phyloP scores from a whole-genome alignment of 441 rosid species.

The Syzygium malaccense region DNA sequence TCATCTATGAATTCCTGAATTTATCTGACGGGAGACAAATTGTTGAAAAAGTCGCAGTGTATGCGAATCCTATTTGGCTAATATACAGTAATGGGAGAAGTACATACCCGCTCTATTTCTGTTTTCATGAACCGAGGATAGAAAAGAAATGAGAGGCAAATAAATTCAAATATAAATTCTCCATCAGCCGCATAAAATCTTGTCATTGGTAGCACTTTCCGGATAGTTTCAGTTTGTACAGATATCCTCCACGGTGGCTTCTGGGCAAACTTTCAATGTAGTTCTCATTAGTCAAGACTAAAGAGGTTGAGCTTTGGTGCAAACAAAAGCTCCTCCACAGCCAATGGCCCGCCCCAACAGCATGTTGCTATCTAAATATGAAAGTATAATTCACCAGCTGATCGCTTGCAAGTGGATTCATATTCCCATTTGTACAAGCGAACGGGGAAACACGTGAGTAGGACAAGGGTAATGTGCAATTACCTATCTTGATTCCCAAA shows the following conservation, averaged over 20 bases:
- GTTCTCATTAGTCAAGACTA: conserved; percentile 21
- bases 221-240: background rate
- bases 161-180: background rate
- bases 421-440: conserved; percentile 9
- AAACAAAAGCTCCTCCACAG: conserved; percentile 88
- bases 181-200: background rate
- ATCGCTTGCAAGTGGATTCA: conserved; percentile 38
- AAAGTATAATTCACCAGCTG: conserved; percentile 86
- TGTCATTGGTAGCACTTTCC: background rate
- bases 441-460: background rate
- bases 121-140: background rate
- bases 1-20: background rate
- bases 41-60: background rate
- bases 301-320: conserved; percentile 77
- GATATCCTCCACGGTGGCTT: background rate
- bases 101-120: background rate
- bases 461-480: background rate
- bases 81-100: background rate
- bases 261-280: background rate
- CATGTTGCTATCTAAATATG: conserved; percentile 75
- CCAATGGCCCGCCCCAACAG: conserved; percentile 90
- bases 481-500: conserved; percentile 63
- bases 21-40: background rate
- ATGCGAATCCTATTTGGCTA: background rate
- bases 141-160: background rate